Conservation (phyloP, 164 flowering plant genomes). For the Sedum album region DNA sequence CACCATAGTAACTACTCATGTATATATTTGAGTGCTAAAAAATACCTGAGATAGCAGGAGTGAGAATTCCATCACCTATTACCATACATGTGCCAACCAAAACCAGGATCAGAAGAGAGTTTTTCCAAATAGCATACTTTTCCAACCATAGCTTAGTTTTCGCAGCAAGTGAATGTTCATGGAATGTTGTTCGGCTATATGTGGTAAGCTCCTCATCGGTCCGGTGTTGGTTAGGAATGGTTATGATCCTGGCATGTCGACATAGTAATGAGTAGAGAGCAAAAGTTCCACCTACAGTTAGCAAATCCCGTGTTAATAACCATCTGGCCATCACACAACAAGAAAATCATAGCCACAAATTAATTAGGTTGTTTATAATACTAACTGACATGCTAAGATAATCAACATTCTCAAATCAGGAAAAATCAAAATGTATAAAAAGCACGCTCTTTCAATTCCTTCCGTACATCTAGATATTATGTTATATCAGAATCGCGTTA, state of each 20-base stretch:
- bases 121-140: constrained; percentile 38
- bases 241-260: constrained; percentile 79
- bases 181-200: constrained; percentile 61
- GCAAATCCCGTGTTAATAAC: neutral
- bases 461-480: neutral
- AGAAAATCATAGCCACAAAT: neutral
- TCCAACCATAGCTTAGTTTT: constrained; percentile 90
- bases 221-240: constrained; percentile 85
- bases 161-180: constrained; percentile 80
- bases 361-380: neutral
- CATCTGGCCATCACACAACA: neutral
- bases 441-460: neutral
- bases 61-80: constrained; percentile 94
- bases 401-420: neutral
- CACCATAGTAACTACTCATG: neutral
- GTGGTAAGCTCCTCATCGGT: constrained; percentile 92
- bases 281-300: constrained; percentile 78
- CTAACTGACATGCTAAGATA: neutral
- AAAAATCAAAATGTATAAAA: neutral
- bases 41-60: constrained; percentile 91
- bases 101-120: constrained; percentile 69
- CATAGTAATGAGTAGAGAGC: constrained; percentile 93
- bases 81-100: constrained; percentile 95
- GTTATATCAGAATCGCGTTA: neutral
- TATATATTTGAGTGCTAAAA: constrained; percentile 2